Evolutionary conservation across 495 filamentous ascomycete species (phyloP).

Genomic region (Acidiella bohemica): DNA sequence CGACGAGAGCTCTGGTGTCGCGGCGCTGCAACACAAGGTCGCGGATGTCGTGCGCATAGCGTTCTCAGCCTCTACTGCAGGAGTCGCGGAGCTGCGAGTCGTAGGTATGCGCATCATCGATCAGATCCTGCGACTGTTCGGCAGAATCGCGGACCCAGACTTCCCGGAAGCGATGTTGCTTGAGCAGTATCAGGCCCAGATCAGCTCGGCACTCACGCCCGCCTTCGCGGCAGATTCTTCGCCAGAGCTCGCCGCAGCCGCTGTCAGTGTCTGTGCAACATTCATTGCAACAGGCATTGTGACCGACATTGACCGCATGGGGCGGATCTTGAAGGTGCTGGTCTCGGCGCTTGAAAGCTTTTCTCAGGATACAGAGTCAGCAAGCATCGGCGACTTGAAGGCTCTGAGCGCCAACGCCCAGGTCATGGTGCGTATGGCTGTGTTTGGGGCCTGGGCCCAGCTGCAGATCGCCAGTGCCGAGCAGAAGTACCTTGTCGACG

Average conservation of each 20-base stretch:
- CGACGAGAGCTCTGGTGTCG: slow-evolving; percentile 56
- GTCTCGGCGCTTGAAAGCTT: slow-evolving; percentile 90
- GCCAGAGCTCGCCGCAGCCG: slow-evolving; percentile 84
- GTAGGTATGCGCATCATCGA: slow-evolving; percentile 88
- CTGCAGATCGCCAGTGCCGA: slow-evolving; percentile 92
- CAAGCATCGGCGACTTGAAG: slow-evolving; percentile 83
- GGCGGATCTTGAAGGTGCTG: slow-evolving; percentile 82
- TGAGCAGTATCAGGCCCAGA: slow-evolving; percentile 97
- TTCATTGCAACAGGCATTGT: slow-evolving; percentile 97
- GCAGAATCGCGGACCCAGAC: slow-evolving; percentile 87
- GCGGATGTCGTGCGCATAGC: slow-evolving; percentile 95
- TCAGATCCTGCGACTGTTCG: slow-evolving; percentile 87
- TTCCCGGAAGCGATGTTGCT: slow-evolving; percentile 89
- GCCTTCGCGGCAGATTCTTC: slow-evolving; percentile 94
- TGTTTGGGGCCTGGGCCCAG: slow-evolving; percentile 98
- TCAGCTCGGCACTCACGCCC: slow-evolving; percentile 88
- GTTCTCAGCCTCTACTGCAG: slow-evolving; percentile 91
- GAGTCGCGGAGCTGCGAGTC: slow-evolving; percentile 75
- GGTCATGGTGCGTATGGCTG: slow-evolving; percentile 95
- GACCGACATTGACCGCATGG: slow-evolving; percentile 95
- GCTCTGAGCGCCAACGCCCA: slow-evolving; percentile 90
- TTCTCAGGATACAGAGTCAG: slow-evolving; percentile 62
- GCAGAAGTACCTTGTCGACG: slow-evolving; percentile 75
- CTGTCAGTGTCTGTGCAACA: slow-evolving; percentile 91
- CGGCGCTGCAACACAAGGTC: slow-evolving; percentile 66